Percentiles rank a stretch among this genome's conserved stretches.
Evolutionary conservation across 1,284 basidiomycete species (phyloP).

Genomic region (Leccinum colubrinum): DNA sequence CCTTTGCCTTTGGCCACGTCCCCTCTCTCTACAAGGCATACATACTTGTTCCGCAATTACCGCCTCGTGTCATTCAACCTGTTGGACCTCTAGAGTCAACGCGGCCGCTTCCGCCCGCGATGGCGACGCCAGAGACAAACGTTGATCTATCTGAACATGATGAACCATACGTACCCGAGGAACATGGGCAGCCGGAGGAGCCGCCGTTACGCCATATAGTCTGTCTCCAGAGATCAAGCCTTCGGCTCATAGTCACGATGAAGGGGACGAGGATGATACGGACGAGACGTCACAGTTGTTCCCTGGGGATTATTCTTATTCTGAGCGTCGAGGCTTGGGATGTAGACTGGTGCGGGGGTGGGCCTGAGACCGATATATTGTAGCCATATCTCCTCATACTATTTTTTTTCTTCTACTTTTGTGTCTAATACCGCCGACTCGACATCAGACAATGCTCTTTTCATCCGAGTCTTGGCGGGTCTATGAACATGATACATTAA

Average conservation of each 20-base stretch:
- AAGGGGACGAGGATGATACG: slow-evolving; percentile 40
- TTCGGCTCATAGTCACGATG: neutral
- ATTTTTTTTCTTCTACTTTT: neutral
- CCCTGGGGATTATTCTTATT: slow-evolving; percentile 49
- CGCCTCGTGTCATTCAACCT: too few species aligned
- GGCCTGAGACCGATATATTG: neutral
- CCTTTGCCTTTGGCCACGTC: slow-evolving; percentile 12
- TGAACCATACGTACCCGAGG: slow-evolving; percentile 20
- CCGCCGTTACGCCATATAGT: slow-evolving; percentile 27
- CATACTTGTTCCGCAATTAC: slow-evolving; percentile 13
- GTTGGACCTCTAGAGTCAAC: too few species aligned
- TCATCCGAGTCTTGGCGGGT: neutral
- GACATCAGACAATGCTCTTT: neutral
- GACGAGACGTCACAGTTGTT: slow-evolving; percentile 46
- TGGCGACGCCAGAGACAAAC: too few species aligned
- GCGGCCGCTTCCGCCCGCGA: too few species aligned
- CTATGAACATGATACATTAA: too few species aligned
- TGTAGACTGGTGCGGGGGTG: neutral
- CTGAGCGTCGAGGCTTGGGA: slow-evolving; percentile 25
- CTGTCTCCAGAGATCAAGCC: slow-evolving; percentile 25
- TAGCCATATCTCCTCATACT: neutral
- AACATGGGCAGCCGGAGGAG: slow-evolving; percentile 8
- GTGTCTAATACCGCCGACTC: neutral
- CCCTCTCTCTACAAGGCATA: slow-evolving; percentile 11
- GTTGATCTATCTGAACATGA: too few species aligned